phyloP scores from a whole-genome alignment of 179 eudicot genomes.

The Silene coronaria region DNA sequence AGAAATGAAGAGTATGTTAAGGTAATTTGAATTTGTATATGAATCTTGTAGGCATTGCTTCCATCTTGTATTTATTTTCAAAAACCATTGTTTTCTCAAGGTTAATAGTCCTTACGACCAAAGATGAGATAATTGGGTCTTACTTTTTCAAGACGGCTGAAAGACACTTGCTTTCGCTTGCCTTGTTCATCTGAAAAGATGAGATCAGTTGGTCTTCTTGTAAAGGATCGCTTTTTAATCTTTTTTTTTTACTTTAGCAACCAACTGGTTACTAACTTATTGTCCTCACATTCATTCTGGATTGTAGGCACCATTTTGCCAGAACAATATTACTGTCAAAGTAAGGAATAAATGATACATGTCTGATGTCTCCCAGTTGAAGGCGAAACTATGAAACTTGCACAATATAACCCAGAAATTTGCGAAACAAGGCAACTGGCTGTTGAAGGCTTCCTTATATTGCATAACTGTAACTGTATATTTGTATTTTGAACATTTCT shows the following conservation, averaged over 20 bases:
- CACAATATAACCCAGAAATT: neutral
- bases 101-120: neutral
- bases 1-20: slow-evolving; percentile 13
- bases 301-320: slow-evolving; percentile 1
- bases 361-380: neutral
- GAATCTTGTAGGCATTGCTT: neutral
- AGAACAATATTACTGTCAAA: neutral
- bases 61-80: neutral
- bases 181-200: neutral
- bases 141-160: too few relatives aligned
- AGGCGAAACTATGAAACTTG: neutral
- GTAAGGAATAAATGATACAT: neutral
- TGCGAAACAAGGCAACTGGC: neutral
- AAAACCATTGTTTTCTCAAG: neutral
- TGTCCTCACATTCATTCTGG: neutral
- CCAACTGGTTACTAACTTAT: neutral
- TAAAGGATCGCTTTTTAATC: neutral
- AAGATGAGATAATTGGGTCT: too few relatives aligned
- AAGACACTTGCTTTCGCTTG: too few relatives aligned
- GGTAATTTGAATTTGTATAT: neutral
- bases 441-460: neutral
- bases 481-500: neutral
- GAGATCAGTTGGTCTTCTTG: neutral
- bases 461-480: neutral
- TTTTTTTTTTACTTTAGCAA: neutral